Base-by-base conservation (phyloP, 805 yeast species). In the Candida sakaeoensis region DNA sequence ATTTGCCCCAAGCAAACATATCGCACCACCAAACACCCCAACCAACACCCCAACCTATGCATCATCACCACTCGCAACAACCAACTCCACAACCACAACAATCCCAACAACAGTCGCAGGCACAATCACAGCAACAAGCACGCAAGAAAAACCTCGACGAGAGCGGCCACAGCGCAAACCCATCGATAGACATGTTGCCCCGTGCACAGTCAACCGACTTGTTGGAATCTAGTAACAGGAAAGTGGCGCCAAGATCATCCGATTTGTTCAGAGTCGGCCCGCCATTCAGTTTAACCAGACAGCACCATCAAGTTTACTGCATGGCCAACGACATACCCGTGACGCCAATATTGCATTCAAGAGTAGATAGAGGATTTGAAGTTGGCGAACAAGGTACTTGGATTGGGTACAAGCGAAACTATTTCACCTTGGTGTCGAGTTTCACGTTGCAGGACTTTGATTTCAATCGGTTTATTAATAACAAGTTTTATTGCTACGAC, bases 351-450 rank as follows among this genome's bases (percentile, higher is more conserved):
- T 39, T 80, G 5, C 48, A 52, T n/a, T 79, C 85, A 3, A 58
- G 87, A 51, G 74, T 80, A 25, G 87, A 80, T 49, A 58, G 87
- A 48, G 87, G 87, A 0, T 79, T 80, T 53, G 83, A 77, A 42
- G 49, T 53, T 30, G 50, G 56, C 19, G 68, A 69, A 14, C 31
- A 26, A 26, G 70, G 67, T 12, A 72, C 69, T 33, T 82, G 89
- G 88, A 74, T 81, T 2, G 87, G 87, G 0, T 82, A 81, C 53
- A 82, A 81, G 50, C 64, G 88, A 46, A 82, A 82, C 50, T 82
- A 82, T 58, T 79, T 82, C 53, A 74, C 87, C 0, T 58, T 81
- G 41, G 85, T 82, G 1, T 68, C 80, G 1, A 52, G 82, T 0
- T 81, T 80, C 48, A 51, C 52, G 13, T 26, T 36, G 26, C 33